phyloP scores from a whole-genome alignment of 495 filamentous ascomycete genomes.

The Neohortaea acidophila region DNA sequence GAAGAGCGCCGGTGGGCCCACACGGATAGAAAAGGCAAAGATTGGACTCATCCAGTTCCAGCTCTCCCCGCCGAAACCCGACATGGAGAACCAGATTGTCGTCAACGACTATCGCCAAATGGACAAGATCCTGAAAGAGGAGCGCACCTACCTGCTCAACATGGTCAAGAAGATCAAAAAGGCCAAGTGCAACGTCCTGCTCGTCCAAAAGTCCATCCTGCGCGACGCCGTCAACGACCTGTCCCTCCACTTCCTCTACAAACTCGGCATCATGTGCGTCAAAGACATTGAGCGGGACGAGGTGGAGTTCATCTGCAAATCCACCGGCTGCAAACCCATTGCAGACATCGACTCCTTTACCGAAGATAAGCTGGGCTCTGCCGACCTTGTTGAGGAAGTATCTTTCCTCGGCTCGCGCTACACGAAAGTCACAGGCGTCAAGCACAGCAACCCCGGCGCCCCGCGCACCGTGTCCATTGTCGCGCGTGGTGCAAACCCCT shows the following conservation, averaged over 20 bases:
- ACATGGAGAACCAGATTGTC: conserved; percentile 99
- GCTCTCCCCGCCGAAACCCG: conserved; percentile 91
- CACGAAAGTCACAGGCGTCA: conserved; percentile 88
- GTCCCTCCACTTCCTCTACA: conserved; percentile 90
- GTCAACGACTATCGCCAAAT: conserved; percentile 99
- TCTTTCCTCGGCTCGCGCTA: conserved; percentile 75
- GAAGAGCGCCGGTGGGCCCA: conserved; percentile 82
- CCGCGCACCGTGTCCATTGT: conserved; percentile 84
- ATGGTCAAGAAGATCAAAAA: conserved; percentile 99
- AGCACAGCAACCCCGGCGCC: conserved; percentile 31
- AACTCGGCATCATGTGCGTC: conserved; percentile 84
- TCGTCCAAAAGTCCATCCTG: conserved; percentile 97
- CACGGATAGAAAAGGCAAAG: conserved; percentile 88
- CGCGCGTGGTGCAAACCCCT: conserved; percentile 78
- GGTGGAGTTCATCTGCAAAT: conserved; percentile 95
- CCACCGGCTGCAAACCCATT: conserved; percentile 94
- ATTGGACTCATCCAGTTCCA: conserved; percentile 98
- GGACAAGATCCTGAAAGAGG: conserved; percentile 99
- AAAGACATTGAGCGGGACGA: conserved; percentile 98
- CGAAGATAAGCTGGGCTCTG: conserved; percentile 94
- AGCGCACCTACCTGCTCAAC: conserved; percentile 92
- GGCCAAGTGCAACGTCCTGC: conserved; percentile 94
- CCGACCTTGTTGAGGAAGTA: conserved; percentile 85
- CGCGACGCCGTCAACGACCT: conserved; percentile 96
- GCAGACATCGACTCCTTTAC: conserved; percentile 98